Evolutionary conservation across 768 basidiomycete species (phyloP), one percentile per base, ranked within the genome.

Genomic region (Panaeolus papilionaceus): DNA sequence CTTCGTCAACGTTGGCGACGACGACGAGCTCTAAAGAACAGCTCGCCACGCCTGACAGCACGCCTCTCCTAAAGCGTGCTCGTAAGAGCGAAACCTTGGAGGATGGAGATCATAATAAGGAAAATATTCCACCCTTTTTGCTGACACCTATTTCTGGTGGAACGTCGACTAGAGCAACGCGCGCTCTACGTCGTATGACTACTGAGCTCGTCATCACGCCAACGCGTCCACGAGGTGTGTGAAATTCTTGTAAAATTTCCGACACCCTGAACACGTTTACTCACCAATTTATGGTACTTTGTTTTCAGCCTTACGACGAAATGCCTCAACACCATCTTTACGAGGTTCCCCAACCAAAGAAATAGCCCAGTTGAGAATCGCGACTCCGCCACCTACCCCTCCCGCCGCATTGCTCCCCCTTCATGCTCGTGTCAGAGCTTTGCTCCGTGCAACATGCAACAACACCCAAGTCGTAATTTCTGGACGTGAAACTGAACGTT

Each of bases 361-460:
- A 20, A 75, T 84, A 61, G 75, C 82, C 28, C 74, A 78, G 47
- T 76, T 88, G 28, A 71, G 82, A 40, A 79, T 89, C 65, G 74
- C 83, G 65, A 90, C 91, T 26, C 90, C 91, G 38, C 88, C 89
- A 38, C 81, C 86, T 47, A 88, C 89, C 37, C 89, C 89, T 20
- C 88, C 86, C 3, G 78, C 68, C 71, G 80, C 62, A 71, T 81
- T 82, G 75, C 82, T 74, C 69, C 90, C 83, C 69, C 79, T 84
- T 39, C 86, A 85, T 75, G 78, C 79, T 63, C 90, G 91, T 66
- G 87, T 86, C 40, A 89, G 91, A 64, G 88, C 89, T 64, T 79
- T 92, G 42, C 85, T 95, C 66, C 89, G 93, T 61, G 81, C 92
- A 16, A 92, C 90, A 0, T 91, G 86, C 76, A 89, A 92, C 68